phyloP scores from a whole-genome alignment of 345 rosid species.

The Hevea brasiliensis region DNA sequence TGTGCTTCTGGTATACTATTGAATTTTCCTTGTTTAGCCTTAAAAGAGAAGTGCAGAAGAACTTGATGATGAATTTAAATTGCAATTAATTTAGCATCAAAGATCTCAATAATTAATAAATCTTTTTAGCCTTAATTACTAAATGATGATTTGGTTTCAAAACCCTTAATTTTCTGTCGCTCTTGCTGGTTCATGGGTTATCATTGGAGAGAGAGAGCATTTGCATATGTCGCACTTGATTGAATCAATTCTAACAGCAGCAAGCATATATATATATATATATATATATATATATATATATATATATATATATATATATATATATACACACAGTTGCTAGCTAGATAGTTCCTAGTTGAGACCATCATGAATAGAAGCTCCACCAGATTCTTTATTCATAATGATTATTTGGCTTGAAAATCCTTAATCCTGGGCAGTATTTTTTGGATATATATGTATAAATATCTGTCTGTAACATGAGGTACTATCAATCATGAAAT shows the following conservation, averaged over 20 bases:
- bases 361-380: background rate
- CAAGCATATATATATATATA: background rate
- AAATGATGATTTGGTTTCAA: background rate
- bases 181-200: background rate
- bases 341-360: background rate
- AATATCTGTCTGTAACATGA: background rate
- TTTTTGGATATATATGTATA: no score
- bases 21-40: no score
- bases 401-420: background rate
- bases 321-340: background rate
- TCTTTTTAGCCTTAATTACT: no score
- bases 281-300: no score
- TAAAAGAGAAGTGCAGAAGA: no score
- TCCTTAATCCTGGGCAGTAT: no score
- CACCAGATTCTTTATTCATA: background rate
- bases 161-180: background rate
- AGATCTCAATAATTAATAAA: no score
- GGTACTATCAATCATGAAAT: background rate
- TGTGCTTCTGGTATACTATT: no score
- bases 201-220: background rate
- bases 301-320: no score
- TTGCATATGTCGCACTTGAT: background rate
- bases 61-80: no score
- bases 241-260: background rate
- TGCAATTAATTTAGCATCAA: no score